Evolutionary conservation across 495 filamentous ascomycete genomes (phyloP).

Genomic region (Xylaria castorea): DNA sequence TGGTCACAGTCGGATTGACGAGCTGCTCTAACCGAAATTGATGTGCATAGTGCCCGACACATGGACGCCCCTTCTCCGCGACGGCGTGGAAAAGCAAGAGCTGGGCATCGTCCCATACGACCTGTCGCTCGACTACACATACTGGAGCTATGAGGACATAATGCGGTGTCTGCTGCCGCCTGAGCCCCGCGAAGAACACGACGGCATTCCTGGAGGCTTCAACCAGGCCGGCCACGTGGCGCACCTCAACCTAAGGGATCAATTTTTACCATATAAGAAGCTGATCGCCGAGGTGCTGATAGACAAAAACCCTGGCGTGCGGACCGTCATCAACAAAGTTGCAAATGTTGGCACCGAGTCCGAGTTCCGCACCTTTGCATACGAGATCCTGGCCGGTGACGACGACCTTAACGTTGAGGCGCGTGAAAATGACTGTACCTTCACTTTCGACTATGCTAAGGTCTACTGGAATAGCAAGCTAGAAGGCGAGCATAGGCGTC

Average conservation of each 20-base stretch:
- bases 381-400: slow-evolving; percentile 86
- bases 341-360: slow-evolving; percentile 85
- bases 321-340: slow-evolving; percentile 95
- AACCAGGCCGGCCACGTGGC: slow-evolving; percentile 88
- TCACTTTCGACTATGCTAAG: slow-evolving; percentile 78
- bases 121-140: slow-evolving; percentile 77
- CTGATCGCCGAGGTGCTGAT: slow-evolving; percentile 82
- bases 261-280: slow-evolving; percentile 80
- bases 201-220: slow-evolving; percentile 86
- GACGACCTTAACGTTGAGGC: slow-evolving; percentile 82
- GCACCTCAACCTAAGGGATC: slow-evolving; percentile 87
- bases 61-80: slow-evolving; percentile 72
- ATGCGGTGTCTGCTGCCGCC: slow-evolving; percentile 78
- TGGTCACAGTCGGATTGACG: slow-evolving; percentile 15
- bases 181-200: slow-evolving; percentile 59
- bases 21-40: slow-evolving; percentile 25
- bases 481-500: slow-evolving; percentile 82
- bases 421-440: slow-evolving; percentile 66
- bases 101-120: slow-evolving; percentile 75
- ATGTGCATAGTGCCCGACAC: slow-evolving; percentile 70
- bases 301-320: slow-evolving; percentile 81
- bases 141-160: slow-evolving; percentile 87
- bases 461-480: slow-evolving; percentile 98
- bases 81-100: slow-evolving; percentile 69
- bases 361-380: slow-evolving; percentile 89